Base-by-base conservation (phyloP, 805 yeast species). In the Scheffersomyces coipomensis region DNA sequence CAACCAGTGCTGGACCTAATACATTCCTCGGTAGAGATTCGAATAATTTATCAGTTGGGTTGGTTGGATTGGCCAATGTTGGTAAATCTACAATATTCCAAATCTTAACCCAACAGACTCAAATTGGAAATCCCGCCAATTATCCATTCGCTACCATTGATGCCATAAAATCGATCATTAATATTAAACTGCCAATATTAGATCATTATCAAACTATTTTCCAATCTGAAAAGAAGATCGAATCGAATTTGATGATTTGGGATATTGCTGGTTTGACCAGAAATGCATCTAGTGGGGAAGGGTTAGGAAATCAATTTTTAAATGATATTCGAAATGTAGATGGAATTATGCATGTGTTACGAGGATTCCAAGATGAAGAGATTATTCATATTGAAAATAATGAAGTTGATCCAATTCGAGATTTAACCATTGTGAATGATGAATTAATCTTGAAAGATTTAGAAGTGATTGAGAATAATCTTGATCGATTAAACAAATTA, bases 111-210 rank as follows among this genome's bases (percentile, higher is more conserved):
- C 17, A 15, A 5, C 71, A 66, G 45, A 76, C 82, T 25, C 69
- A 68, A 6, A 73, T 57, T 75, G 88, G 62, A 58, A 83, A 66
- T 67, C 85, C 45, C 51, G 75, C 73, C 27, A 69, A 69, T 52
- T 69, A 82, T 56, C 88, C 89, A 6, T 83, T 81, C 62, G 89
- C 89, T 8, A 83, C 89, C 7, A 83, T 83, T 40, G 86, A 82
- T 39, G 87, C 88, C 0, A 86, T 78, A 51, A 84, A 81, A 55
- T 81, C 83, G 24, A 62, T 73, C 36, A 76, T 77, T 4, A 52
- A 72, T 7, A 83, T 75, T 35, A 84, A 74, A 42, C 73, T 79
- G 10, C 53, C 60, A 16, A 69, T 75, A 42, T 64, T 83, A 17
- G 74, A 77, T 36, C 68, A 63, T 38, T 67, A 82, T 31, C 64